These are phyloP conservation scores for Omphalea diandra DNA, from an alignment of 441 rosid species.

Conservation along the genomic window DNA sequence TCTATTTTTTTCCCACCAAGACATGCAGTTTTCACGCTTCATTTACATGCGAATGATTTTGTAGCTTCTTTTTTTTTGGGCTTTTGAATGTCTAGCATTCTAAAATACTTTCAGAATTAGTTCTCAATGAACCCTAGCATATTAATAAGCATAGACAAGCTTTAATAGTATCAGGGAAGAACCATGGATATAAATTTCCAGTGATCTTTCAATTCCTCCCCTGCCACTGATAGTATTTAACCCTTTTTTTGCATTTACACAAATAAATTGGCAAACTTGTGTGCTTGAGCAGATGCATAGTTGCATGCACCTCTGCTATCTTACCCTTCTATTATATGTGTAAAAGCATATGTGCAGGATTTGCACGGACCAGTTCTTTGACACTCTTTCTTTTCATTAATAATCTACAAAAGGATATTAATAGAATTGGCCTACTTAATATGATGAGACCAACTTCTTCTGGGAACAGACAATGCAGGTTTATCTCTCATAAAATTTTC, in stretches of 20 bases:
- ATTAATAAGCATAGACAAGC: neutral
- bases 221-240: neutral
- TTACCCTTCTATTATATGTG: neutral
- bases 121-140: neutral
- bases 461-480: neutral
- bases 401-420: neutral
- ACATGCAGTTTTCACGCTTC: neutral
- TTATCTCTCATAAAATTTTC: neutral
- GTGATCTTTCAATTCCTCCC: neutral
- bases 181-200: neutral
- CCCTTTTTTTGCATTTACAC: neutral
- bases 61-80: too few relatives aligned
- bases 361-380: neutral
- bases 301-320: neutral
- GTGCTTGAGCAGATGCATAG: neutral
- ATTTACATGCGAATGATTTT: too few relatives aligned
- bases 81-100: too few relatives aligned
- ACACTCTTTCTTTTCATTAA: neutral
- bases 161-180: neutral
- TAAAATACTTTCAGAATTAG: too few relatives aligned
- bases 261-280: neutral
- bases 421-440: neutral
- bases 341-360: neutral
- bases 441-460: neutral
- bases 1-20: neutral